phyloP scores from a whole-genome alignment of 768 basidiomycete species.

The Rhizopogon rudus region DNA sequence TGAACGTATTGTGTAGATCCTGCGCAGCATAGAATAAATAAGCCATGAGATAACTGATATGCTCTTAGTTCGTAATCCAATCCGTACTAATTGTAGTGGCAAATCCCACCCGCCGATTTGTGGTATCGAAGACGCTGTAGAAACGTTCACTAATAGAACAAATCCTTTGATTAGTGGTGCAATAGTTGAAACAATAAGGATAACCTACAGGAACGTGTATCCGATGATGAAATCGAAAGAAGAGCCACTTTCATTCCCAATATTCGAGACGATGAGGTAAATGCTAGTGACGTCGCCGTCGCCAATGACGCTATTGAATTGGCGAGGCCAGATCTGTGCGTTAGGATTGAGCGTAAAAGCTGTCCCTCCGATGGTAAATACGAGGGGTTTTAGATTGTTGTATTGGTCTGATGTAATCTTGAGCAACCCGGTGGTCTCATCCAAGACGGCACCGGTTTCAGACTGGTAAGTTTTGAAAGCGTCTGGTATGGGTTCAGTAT shows the following conservation, averaged over 20 bases:
- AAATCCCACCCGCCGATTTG: constrained; percentile 28
- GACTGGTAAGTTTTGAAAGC: constrained; percentile 11
- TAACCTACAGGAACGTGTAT: constrained; percentile 8
- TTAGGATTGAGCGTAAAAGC: constrained; percentile 25
- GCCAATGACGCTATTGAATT: constrained; percentile 30
- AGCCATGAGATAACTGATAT: too few species aligned
- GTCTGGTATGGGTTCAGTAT: constrained; percentile 3
- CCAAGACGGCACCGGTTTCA: constrained; percentile 8
- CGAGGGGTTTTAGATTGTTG: constrained; percentile 1
- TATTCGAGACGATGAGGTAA: constrained; percentile 8
- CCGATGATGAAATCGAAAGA: constrained; percentile 17
- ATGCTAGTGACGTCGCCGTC: not conserved
- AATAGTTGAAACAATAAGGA: constrained; percentile 2
- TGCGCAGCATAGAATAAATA: too few species aligned
- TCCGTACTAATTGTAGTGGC: constrained; percentile 29
- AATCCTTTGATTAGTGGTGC: not conserved
- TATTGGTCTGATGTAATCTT: constrained; percentile 7
- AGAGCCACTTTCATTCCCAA: constrained; percentile 22
- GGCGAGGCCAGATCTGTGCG: constrained; percentile 29
- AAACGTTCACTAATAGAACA: constrained; percentile 21
- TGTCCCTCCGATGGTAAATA: constrained; percentile 9
- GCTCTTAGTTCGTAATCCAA: not conserved
- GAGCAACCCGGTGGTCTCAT: constrained; percentile 13
- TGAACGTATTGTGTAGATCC: too few species aligned
- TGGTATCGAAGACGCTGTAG: constrained; percentile 31